phyloP scores from a whole-genome alignment of 768 basidiomycete species.

The Mycena galopus region DNA sequence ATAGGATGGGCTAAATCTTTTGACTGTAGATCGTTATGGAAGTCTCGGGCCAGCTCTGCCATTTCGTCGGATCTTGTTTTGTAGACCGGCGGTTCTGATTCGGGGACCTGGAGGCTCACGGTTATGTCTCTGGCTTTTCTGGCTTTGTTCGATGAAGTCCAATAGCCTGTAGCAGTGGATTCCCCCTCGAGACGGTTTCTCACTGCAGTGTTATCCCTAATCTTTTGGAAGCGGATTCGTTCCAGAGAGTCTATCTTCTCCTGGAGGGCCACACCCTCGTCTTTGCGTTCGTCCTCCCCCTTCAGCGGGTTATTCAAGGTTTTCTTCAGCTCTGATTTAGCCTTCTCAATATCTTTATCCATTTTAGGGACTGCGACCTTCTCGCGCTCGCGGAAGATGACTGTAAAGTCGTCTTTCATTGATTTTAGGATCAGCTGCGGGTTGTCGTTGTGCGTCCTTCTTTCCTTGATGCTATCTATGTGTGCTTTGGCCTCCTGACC shows the following conservation, averaged over 20 bases:
- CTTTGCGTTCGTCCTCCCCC: not conserved
- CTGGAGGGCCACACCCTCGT: not conserved
- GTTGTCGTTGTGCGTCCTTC: not conserved
- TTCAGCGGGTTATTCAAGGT: not conserved
- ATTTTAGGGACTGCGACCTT: not conserved
- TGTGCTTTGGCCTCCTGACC: no score
- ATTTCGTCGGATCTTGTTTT: conserved; percentile 44
- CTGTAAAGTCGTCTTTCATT: not conserved
- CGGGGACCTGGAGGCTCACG: conserved; percentile 17
- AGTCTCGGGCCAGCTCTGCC: conserved; percentile 45
- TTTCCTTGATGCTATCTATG: not conserved
- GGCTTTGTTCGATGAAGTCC: not conserved
- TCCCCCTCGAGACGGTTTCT: conserved; percentile 13
- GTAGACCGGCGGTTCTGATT: conserved; percentile 8
- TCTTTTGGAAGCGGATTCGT: not conserved
- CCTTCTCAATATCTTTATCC: conserved; percentile 2
- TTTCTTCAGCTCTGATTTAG: not conserved
- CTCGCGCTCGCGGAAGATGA: not conserved
- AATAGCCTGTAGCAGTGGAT: not conserved
- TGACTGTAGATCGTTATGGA: conserved; percentile 47
- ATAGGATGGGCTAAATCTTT: not conserved
- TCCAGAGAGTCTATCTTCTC: conserved; percentile 16
- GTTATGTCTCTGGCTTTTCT: not conserved
- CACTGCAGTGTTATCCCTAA: conserved; percentile 16
- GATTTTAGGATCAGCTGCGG: conserved; percentile 2